These are phyloP conservation scores for Takashimella koratensis DNA, from an alignment of 1,284 basidiomycete species.

Conservation along the genomic window DNA sequence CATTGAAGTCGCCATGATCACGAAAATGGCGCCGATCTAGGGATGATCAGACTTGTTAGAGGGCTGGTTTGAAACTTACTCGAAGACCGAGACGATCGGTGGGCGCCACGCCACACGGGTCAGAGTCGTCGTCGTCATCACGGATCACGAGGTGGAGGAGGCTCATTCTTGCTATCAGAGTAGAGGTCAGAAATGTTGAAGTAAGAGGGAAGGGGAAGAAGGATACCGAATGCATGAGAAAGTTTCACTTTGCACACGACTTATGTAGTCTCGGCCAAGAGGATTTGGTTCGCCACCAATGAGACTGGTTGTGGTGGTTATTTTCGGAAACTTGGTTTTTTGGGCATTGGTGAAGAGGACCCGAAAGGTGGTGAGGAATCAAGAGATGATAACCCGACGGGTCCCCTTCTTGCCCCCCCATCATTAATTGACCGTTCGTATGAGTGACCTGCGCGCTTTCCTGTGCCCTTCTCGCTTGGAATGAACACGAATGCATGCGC, in stretches of 20 bases:
- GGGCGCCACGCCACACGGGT: background rate
- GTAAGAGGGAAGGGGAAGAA: background rate
- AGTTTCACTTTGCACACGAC: background rate
- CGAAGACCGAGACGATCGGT: background rate
- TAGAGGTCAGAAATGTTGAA: background rate
- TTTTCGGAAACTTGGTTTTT: no score
- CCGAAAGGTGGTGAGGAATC: background rate
- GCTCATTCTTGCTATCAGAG: background rate
- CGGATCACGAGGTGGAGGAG: background rate
- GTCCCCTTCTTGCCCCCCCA: no score
- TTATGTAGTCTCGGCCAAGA: background rate
- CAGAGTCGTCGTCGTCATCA: background rate
- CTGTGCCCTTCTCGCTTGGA: no score
- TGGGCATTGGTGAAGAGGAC: background rate
- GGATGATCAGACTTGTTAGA: background rate
- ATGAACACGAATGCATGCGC: no score
- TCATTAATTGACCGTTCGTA: no score
- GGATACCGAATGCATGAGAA: background rate
- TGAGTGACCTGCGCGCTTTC: no score
- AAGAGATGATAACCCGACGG: no score
- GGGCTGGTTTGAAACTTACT: background rate
- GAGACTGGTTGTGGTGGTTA: background rate
- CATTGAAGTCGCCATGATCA: slow-evolving; percentile 43
- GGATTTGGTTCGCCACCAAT: background rate
- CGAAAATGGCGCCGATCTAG: slow-evolving; percentile 47